phyloP scores from a whole-genome alignment of 192 early-diverging fungal species.

The Coemansia sp. region DNA sequence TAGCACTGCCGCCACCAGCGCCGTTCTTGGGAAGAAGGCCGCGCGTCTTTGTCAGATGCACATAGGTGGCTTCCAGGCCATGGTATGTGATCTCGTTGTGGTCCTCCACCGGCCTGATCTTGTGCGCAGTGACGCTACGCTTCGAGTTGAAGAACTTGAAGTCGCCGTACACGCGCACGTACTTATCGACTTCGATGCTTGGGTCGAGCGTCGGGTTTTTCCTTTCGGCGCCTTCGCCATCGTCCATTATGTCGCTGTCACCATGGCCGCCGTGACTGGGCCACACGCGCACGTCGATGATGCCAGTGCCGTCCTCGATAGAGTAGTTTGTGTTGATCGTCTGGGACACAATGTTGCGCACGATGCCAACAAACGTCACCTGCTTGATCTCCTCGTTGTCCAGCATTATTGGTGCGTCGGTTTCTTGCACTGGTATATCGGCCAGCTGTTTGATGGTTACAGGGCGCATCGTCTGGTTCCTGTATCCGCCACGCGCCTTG shows the following conservation, averaged over 20 bases:
- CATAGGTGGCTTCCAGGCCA: constrained; percentile 65
- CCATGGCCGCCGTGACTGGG: constrained; percentile 30
- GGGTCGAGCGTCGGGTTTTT: constrained; percentile 19
- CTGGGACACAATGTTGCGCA: constrained; percentile 59
- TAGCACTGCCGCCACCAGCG: constrained; percentile 5
- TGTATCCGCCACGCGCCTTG: constrained; percentile 49
- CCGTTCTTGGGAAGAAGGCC: constrained; percentile 13
- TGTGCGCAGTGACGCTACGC: constrained; percentile 54
- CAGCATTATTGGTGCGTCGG: constrained; percentile 64
- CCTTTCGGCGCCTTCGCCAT: constrained; percentile 13
- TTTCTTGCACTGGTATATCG: constrained; percentile 44
- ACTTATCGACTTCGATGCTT: constrained; percentile 49
- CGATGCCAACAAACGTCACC: constrained; percentile 71
- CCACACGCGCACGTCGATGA: constrained; percentile 71
- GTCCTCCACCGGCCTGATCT: constrained; percentile 64
- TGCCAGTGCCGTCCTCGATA: constrained; percentile 80
- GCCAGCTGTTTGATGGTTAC: constrained; percentile 81
- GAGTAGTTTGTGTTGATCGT: constrained; percentile 65
- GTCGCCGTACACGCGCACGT: constrained; percentile 73
- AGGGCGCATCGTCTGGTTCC: constrained; percentile 70
- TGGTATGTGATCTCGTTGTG: constrained; percentile 81
- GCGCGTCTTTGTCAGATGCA: constrained; percentile 61
- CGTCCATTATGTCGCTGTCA: constrained; percentile 12
- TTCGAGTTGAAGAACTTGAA: constrained; percentile 64
- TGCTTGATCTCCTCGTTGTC: constrained; percentile 71